Base-by-base conservation (phyloP, 306 rosid genomes). In the Elaeagnus macrophylla region DNA sequence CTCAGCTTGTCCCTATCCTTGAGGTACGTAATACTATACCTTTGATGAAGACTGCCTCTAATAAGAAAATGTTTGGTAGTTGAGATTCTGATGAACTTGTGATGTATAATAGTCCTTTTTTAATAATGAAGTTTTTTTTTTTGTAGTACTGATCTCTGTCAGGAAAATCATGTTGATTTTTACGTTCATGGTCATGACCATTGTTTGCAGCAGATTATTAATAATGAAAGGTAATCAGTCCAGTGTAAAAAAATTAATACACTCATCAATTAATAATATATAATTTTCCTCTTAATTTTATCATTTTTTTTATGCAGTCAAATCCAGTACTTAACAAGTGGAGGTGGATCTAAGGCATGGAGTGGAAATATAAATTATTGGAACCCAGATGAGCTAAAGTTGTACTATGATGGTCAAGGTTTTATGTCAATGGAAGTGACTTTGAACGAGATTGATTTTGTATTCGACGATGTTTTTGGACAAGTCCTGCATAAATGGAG, bases 301-400 rank as follows among this genome's bases (percentile, higher is more conserved):
- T 10, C 3, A 7, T 14, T 37, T 16, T 40, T 10, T 25, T 14
- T 9, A n/a, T 66, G 77, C 80, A 84, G 96, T 57, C 73, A 54
- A 67, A 53, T 84, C 12, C 88, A 84, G 32, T 81, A 79, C 68
- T 74, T 84, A n/a, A 88, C 96, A 1, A 77, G 87, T 56, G 94
- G 90, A 1, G 94, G 82, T 44, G 90, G 90, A 8, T 84, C 96
- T 7, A 84, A 81, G 73, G 83, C 96, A 65, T 77, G 90, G 96
- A 77, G 53, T 54, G 94, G 85, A 7, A 80, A 71, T 13, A n/a
- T 73, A 8, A 37, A 67, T 14, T 13, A 61, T 25, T 17, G 20
- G 37, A 55, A 45, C 40, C 65, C 37, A 43, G 57, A 67, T 5
- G 82, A 63, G 12, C 14, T 67, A 43, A 72, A 77, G 54, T 81